Evolutionary conservation across 164 flowering plant genomes (phyloP).

Genomic region (Chimonanthus praecox): DNA sequence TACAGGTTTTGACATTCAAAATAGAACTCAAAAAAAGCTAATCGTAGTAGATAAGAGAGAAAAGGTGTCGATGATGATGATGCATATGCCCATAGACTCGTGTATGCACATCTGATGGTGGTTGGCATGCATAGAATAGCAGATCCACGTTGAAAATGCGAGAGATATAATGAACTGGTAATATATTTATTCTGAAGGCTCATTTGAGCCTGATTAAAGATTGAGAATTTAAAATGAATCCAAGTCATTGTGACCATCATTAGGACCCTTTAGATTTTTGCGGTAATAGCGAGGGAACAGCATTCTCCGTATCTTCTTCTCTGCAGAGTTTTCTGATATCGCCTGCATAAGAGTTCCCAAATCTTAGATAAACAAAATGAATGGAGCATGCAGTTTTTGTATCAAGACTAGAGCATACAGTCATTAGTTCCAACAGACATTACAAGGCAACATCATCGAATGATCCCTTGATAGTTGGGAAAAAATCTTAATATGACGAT

Average conservation of each 20-base stretch:
- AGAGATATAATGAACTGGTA: not conserved
- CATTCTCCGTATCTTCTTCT: slow-evolving; percentile 69
- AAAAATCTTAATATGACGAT: no score
- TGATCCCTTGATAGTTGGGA: no score
- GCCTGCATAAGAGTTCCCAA: slow-evolving; percentile 40
- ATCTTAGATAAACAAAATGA: not conserved
- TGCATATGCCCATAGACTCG: no score
- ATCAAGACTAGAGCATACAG: not conserved
- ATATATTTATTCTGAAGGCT: not conserved
- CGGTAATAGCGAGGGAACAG: slow-evolving; percentile 57
- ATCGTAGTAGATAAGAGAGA: no score
- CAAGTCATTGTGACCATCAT: slow-evolving; percentile 18
- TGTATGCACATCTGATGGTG: no score
- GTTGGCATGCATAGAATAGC: no score
- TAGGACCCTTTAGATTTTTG: slow-evolving; percentile 31
- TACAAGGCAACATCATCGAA: no score
- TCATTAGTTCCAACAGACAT: not conserved
- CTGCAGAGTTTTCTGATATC: slow-evolving; percentile 56
- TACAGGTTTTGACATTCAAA: no score
- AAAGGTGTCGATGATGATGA: no score
- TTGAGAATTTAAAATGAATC: slow-evolving; percentile 11
- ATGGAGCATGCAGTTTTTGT: no score
- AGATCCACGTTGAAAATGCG: not conserved
- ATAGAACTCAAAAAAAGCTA: no score
- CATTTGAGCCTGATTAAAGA: not conserved